Conservation (phyloP, 148 eudicot genomes). For the Mesembryanthemum crystallinum region DNA sequence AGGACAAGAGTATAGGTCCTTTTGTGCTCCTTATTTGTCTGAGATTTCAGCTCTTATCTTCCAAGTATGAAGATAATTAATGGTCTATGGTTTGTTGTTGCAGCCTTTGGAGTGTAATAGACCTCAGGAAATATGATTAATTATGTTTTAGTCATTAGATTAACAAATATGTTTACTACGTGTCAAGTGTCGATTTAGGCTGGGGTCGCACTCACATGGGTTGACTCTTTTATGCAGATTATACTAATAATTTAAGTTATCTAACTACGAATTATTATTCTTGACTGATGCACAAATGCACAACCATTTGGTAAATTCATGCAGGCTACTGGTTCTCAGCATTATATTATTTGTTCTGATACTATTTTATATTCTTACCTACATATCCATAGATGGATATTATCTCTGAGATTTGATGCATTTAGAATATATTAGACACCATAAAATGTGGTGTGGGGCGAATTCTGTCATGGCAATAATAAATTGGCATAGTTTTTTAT, state of each 20-base stretch:
- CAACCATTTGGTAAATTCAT: background rate
- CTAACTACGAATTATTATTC: background rate
- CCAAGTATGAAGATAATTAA: background rate
- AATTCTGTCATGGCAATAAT: background rate
- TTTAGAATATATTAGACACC: background rate
- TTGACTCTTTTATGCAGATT: background rate
- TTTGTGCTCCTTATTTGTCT: background rate
- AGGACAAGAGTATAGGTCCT: conserved; percentile 8
- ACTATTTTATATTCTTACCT: background rate
- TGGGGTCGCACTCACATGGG: conserved; percentile 11
- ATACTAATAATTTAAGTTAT: background rate
- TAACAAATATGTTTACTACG: background rate
- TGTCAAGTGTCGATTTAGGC: conserved; percentile 8
- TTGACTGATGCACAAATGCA: background rate
- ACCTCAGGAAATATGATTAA: conserved; percentile 5
- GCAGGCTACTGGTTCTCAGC: background rate
- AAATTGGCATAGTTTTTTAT: background rate
- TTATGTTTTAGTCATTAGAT: background rate
- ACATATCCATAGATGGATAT: background rate
- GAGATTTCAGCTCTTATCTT: conserved; percentile 1
- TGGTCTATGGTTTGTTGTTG: background rate
- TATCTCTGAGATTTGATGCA: background rate
- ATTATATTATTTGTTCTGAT: background rate
- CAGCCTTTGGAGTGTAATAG: background rate
- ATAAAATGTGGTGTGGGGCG: background rate